These are phyloP conservation scores for Pyricularia pennisetigena DNA, from an alignment of 2,329 filamentous ascomycete species.

Conservation along the genomic window DNA sequence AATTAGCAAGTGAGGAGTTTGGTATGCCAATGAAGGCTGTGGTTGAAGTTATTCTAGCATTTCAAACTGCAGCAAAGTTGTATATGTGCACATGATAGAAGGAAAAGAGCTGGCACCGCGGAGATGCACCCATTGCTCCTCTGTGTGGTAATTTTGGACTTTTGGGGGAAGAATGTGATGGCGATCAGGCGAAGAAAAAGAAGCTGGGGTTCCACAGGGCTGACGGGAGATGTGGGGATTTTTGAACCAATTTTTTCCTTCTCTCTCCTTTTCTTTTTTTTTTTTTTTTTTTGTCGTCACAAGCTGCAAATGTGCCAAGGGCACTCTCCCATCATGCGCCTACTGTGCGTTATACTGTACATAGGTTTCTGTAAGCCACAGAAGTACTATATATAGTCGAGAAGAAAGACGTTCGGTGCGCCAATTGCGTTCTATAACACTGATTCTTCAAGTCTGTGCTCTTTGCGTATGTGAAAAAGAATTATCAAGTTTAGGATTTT, in stretches of 20 bases:
- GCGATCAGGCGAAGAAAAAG: neutral
- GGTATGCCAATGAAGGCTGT: neutral
- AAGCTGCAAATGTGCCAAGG: neutral
- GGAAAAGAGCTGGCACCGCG: neutral
- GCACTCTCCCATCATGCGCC: neutral
- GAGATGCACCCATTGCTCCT: neutral
- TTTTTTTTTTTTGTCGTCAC: neutral
- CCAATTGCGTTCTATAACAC: no score
- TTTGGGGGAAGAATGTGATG: neutral
- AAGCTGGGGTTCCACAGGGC: neutral
- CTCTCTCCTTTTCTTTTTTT: no score
- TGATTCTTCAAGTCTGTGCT: neutral
- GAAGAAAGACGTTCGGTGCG: neutral
- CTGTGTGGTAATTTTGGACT: neutral
- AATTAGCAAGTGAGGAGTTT: neutral
- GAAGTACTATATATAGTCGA: neutral
- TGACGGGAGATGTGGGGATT: neutral
- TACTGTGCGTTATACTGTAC: neutral
- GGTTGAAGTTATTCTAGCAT: neutral
- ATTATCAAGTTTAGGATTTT: neutral
- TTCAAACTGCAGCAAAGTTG: neutral
- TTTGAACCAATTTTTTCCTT: neutral
- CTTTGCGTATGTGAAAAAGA: neutral
- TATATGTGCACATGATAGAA: neutral
- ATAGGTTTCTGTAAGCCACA: neutral